Evolutionary conservation across 345 rosid species (phyloP).

Genomic region (Populus ilicifolia): DNA sequence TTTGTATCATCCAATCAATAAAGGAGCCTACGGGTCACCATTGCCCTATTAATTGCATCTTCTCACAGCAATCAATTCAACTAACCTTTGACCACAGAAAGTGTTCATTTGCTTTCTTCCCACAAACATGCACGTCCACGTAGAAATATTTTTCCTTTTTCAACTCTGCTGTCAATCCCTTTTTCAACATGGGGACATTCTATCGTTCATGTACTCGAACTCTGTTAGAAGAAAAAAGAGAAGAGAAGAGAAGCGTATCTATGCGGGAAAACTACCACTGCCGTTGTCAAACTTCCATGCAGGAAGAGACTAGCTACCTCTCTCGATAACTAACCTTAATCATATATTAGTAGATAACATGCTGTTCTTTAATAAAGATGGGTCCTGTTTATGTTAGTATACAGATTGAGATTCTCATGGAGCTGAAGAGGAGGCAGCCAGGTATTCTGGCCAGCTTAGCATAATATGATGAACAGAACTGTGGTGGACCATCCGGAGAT

Average conservation of each 20-base stretch:
- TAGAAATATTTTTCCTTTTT: background rate
- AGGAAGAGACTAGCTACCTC: too few species aligned
- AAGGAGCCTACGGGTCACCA: background rate
- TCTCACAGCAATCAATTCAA: background rate
- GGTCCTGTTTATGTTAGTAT: too few species aligned
- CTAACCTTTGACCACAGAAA: conserved; percentile 1
- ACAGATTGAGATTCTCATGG: too few species aligned
- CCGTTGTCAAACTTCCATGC: too few species aligned
- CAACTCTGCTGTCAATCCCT: background rate
- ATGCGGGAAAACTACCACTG: background rate
- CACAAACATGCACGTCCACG: background rate
- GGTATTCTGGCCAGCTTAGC: too few species aligned
- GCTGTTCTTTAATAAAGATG: too few species aligned
- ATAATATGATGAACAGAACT: too few species aligned
- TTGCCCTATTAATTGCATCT: background rate
- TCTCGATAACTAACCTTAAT: too few species aligned
- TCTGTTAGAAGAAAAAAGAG: too few species aligned
- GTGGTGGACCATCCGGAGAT: too few species aligned
- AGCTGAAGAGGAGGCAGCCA: too few species aligned
- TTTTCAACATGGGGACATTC: background rate
- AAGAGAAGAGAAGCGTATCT: background rate
- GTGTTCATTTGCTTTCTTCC: background rate
- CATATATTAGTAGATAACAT: too few species aligned
- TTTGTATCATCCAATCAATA: background rate
- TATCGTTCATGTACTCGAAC: background rate